These are phyloP conservation scores for Chaetomiaceae sp. DNA, from an alignment of 2,329 filamentous ascomycete genomes.

Conservation along the genomic window DNA sequence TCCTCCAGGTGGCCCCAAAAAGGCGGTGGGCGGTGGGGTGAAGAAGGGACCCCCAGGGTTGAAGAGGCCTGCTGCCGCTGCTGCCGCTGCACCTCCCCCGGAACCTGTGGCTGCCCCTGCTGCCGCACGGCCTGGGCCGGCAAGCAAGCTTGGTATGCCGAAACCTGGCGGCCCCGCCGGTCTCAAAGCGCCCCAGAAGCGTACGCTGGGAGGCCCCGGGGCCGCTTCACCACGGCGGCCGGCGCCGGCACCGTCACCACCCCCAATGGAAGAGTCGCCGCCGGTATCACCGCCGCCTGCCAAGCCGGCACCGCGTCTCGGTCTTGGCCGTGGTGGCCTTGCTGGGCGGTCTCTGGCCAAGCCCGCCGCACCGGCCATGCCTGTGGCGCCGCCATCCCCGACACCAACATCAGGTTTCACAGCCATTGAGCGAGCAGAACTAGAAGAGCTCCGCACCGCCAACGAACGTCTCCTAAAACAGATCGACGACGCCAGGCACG, in stretches of 20 bases:
- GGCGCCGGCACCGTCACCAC: conserved; percentile 43
- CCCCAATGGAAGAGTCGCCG: conserved; percentile 51
- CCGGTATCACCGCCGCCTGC: conserved; percentile 41
- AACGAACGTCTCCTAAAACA: conserved; percentile 73
- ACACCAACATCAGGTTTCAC: conserved; percentile 62
- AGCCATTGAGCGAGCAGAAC: conserved; percentile 80
- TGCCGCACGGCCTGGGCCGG: conserved; percentile 48
- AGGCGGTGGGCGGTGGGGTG: conserved; percentile 32
- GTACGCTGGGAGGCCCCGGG: conserved; percentile 44
- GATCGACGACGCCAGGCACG: conserved; percentile 74
- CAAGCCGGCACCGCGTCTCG: conserved; percentile 58
- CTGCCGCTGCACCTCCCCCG: conserved; percentile 34
- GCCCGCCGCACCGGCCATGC: conserved; percentile 50
- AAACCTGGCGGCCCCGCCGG: conserved; percentile 50
- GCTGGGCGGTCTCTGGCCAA: conserved; percentile 82
- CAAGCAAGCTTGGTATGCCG: conserved; percentile 51
- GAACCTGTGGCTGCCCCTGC: conserved; percentile 50
- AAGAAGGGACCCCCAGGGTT: conserved; percentile 41
- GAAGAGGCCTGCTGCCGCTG: conserved; percentile 43
- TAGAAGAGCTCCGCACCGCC: conserved; percentile 80
- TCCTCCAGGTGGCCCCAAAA: conserved; percentile 35
- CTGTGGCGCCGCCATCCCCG: conserved; percentile 50
- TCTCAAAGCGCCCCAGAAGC: conserved; percentile 57
- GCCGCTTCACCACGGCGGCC: conserved; percentile 50
- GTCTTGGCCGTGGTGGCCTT: conserved; percentile 72